Conservation (phyloP, 129 eudicot species). For the sunflower (Helianthus annuus) region HanXRQr2.0-SUNRISE NC_035433.2:109254413-109254912, state of each 20-base stretch:
- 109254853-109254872: neutral
- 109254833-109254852: slow-evolving; percentile 13
- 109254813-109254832: slow-evolving; percentile 16
- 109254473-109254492: slow-evolving; percentile 14
- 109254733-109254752: neutral
- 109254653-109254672: slow-evolving; percentile 9
- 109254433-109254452: slow-evolving; percentile 4
- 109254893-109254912: slow-evolving; percentile 10
- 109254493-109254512: neutral
- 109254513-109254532: slow-evolving; percentile 10
- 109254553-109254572: slow-evolving; percentile 15
- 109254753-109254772: slow-evolving; percentile 2
- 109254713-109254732: neutral
- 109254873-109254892: slow-evolving; percentile 5
- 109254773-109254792: slow-evolving; percentile 9
- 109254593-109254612: slow-evolving; percentile 5
- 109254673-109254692: neutral
- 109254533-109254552: slow-evolving; percentile 20
- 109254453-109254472: slow-evolving; percentile 5
- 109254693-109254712: slow-evolving; percentile 1
- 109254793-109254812: slow-evolving; percentile 11
- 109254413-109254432: slow-evolving; percentile 16
- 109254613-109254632: neutral
- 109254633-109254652: slow-evolving; percentile 5
- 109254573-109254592: slow-evolving; percentile 4